Conservation (phyloP, 805 yeast genomes). For the Starmerella riodocensis region DNA sequence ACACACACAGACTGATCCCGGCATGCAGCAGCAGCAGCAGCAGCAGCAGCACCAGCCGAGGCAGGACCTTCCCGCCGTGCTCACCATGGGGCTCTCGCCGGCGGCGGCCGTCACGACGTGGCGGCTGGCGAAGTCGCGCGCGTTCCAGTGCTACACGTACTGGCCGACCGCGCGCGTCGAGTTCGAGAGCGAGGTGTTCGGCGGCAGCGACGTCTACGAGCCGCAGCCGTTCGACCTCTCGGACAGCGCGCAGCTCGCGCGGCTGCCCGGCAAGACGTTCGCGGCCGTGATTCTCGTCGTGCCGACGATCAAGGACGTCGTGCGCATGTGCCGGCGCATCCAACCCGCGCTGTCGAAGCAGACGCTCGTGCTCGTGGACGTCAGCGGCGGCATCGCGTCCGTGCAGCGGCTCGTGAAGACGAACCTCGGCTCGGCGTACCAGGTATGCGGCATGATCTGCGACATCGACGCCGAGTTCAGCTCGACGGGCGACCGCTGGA, state of each 20-base stretch:
- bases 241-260: conserved; percentile 3
- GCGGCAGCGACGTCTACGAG: conserved; percentile 5
- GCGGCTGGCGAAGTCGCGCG: conserved; percentile 18
- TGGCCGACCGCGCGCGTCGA: conserved; percentile 21
- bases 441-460: conserved; percentile 19
- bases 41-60: too few relatives aligned
- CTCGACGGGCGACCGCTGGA: conserved; percentile 6
- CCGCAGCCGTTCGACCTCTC: conserved; percentile 19
- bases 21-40: neutral
- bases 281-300: conserved; percentile 19
- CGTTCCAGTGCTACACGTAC: conserved; percentile 19
- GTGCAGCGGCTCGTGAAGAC: conserved; percentile 21
- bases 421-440: conserved; percentile 12
- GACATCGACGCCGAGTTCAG: conserved; percentile 20
- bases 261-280: conserved; percentile 10
- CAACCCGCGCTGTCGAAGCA: conserved; percentile 16
- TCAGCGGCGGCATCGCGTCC: conserved; percentile 21
- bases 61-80: conserved; percentile 15
- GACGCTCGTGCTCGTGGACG: conserved; percentile 21
- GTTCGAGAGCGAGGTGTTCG: conserved; percentile 17
- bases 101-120: conserved; percentile 23
- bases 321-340: conserved; percentile 21
- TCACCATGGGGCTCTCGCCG: conserved; percentile 23
- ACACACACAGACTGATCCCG: too few relatives aligned
- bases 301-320: conserved; percentile 22